A percentile compares a stretch with the other conserved stretches of the same genome.
Evolutionary conservation across 345 rosid species (phyloP).

Genomic region (Melaleuca quinquenervia): DNA sequence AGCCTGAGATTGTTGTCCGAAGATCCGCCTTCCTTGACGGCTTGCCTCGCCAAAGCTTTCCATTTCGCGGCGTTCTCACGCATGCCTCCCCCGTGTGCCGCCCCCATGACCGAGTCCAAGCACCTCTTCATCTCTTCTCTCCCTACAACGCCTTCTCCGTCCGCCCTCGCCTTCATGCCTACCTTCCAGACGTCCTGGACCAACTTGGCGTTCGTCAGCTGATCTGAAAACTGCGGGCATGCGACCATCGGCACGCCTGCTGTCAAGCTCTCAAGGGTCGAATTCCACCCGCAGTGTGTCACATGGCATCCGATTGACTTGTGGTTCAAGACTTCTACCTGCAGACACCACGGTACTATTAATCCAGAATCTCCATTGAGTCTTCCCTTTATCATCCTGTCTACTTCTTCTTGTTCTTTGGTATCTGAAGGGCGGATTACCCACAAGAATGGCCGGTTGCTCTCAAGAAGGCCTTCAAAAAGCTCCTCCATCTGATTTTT

Average conservation of each 20-base stretch:
- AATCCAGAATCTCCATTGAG: background rate
- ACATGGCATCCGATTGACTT: constrained; percentile 21
- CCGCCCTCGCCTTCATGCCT: constrained; percentile 4
- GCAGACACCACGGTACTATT: constrained; percentile 31
- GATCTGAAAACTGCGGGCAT: constrained; percentile 21
- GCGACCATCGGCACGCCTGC: constrained; percentile 19
- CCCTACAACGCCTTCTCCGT: constrained; percentile 2
- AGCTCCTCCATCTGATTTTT: constrained; percentile 16
- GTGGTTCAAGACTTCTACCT: constrained; percentile 26
- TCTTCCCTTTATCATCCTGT: background rate
- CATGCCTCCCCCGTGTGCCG: constrained; percentile 2
- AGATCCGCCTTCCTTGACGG: constrained; percentile 11
- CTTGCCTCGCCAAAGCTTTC: constrained; percentile 18
- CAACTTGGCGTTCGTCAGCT: constrained; percentile 19
- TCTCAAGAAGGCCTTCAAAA: background rate
- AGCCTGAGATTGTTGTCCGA: constrained; percentile 7
- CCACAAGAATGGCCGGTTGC: constrained; percentile 17
- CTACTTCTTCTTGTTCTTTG: background rate
- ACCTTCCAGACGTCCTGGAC: constrained; percentile 18
- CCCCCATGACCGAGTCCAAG: constrained; percentile 20
- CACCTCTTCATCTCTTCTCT: constrained; percentile 24
- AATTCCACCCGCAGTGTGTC: constrained; percentile 35
- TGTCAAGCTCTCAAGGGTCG: constrained; percentile 22
- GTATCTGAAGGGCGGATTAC: constrained; percentile 1
- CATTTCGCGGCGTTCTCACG: constrained; percentile 13